Percentiles rank a stretch among this genome's conserved stretches.
Evolutionary conservation across 345 rosid species (phyloP).

Genomic region (Bruguiera parviflora): DNA sequence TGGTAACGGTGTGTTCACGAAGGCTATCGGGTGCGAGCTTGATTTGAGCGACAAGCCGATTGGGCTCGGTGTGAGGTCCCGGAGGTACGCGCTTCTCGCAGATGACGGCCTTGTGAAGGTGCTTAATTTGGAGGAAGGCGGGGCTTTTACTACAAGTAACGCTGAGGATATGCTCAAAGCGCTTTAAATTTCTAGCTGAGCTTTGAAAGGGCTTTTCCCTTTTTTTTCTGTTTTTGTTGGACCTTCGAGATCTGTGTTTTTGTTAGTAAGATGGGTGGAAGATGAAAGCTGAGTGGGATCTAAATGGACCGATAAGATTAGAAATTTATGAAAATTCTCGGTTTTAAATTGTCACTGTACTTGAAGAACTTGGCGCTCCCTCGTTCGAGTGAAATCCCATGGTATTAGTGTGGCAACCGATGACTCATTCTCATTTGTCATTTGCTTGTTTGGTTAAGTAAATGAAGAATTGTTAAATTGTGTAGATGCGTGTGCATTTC

Average conservation of each 20-base stretch:
- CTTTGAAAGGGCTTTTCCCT: neutral
- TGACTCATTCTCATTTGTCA: too few species aligned
- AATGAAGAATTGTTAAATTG: too few species aligned
- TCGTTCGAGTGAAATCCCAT: too few species aligned
- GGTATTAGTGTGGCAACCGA: too few species aligned
- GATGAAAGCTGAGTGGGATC: neutral
- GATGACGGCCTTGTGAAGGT: conserved; percentile 87
- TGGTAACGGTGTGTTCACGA: conserved; percentile 72
- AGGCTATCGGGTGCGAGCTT: conserved; percentile 69
- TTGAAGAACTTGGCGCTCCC: too few species aligned
- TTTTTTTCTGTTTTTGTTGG: neutral
- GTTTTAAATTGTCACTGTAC: neutral
- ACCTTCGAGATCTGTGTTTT: neutral
- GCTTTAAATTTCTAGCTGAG: conserved; percentile 34
- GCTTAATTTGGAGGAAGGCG: conserved; percentile 81
- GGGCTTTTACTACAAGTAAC: conserved; percentile 71
- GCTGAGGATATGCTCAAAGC: conserved; percentile 85
- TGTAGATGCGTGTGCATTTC: too few species aligned
- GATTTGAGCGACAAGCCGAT: conserved; percentile 79
- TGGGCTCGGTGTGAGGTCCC: conserved; percentile 80
- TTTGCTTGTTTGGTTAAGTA: neutral
- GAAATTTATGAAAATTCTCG: neutral
- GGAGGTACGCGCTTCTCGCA: conserved; percentile 77
- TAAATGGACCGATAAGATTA: neutral
- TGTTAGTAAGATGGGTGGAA: neutral